Base-by-base conservation (phyloP, 1,139 yeast species). In the Sugiyamaella paludigena region DNA sequence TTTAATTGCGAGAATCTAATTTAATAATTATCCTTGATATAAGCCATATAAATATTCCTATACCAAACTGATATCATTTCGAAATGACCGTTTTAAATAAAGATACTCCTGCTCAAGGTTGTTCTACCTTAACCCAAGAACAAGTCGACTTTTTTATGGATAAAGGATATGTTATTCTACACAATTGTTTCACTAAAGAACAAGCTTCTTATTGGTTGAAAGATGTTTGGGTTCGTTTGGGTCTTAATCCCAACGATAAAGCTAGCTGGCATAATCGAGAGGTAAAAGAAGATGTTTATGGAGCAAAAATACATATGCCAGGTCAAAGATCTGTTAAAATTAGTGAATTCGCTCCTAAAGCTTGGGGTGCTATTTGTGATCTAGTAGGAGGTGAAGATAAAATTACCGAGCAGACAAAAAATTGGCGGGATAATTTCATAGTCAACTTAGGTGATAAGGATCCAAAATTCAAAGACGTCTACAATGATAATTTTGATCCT, bases 361-460 rank as follows among this genome's bases (percentile, higher is more conserved):
- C 51, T n/a, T 48, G 51, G 51, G 47, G 40, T 1, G 51, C 37
- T 6, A 40, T 48, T 13, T 46, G 49, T 31, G 51, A 48, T 24
- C 32, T 48, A 30, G 49, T 48, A 13, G 51, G 51, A 4, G 51
- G 48, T 5, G 48, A 43, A 24, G 43, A 48, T 4, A 36, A 37
- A 26, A 40, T 48, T 29, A 40, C 31, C 7, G 51, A 48, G 19
- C 39, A 48, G 9, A 44, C 50, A 2, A 38, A 40, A 19, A 44
- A 40, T 31, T 48, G 51, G 51, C 15, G 44, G 11, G 51, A 48
- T 26, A 48, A 45, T 24, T 45, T 48, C 16, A 48, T 48, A 37
- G 51, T 45, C 33, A 48, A 48, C 36, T 47, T 48, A 15, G 51
- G 51, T 19, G 46, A 40, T 31, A 19, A 37, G 8, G 43, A 32